Base-by-base conservation (phyloP, 495 filamentous ascomycete species). In the Mytilinidion resinicola region DNA sequence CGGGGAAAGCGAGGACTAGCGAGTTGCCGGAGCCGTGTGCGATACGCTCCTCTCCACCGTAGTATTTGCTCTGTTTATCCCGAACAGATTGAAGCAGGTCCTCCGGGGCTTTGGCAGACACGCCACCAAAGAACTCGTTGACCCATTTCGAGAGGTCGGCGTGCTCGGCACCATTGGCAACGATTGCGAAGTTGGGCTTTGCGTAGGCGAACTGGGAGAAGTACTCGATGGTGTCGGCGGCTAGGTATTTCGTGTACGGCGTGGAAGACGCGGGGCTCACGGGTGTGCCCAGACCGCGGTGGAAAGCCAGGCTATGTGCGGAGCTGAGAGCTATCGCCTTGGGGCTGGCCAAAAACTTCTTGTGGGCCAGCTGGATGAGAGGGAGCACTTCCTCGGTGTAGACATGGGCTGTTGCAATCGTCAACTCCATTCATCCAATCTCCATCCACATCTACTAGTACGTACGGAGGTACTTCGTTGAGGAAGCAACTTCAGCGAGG, bases 1-100 rank as follows among this genome's bases (percentile, higher is more conserved):
- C 92, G 42, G 91, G 88, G 83, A 99, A 96, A 54, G 83, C 91
- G 68, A 99, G 82, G 49, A 96, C 88, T 61, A 95, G 71, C 53
- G 90, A 78, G 66, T 85, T 96, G 48, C 85, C 83, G 51, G 76
- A 74, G 62, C 78, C 79, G 71, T 87, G 87, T 44, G 90, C 74
- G 60, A 92, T 89, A 55, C 93, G 88, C 77, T 95, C 87, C 79
- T 99, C 89, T 66, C 93, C 93, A 67, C 93, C 93, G 70, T 83
- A 86, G 81, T 96, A 99, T 72, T 91, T 91, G 65, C 84, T 83
- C 49, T 88, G 73, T 34, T 63, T 57, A 51, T 61, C 72, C 59
- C 77, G 65, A 65, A 61, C 51, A 30, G 48, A 56, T 25, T 36
- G 8, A 10, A 72, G 62, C 43, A 68, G 65, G 60, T 63, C 69